Base-by-base conservation (phyloP, 768 basidiomycete genomes). In the Symmetrospora coprosmae region DNA sequence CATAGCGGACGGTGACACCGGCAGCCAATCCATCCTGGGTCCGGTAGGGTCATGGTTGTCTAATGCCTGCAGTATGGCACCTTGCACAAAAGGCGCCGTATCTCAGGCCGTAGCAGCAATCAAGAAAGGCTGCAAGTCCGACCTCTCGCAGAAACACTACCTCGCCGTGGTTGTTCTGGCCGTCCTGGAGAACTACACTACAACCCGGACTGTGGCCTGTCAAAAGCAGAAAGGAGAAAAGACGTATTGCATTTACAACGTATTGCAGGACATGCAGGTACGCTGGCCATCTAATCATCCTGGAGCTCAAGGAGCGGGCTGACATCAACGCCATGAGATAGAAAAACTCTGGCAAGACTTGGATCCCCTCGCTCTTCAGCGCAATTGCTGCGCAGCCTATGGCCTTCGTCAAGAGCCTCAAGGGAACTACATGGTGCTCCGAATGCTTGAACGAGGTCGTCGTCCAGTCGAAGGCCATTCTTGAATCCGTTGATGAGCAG, bases 351-450 rank as follows among this genome's bases (percentile, higher is more conserved):
- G 6, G 41, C 4, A 50, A 50, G 28, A 19, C 23, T 8, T 50
- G 33, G n/a, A 16, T 35, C 17, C 41, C 14, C 21, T 17, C 8
- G 4, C 43, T 58, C 46, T 27, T 58, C 21, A 4, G 21, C 4
- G 49, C 55, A 16, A 34, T 58, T 16, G 7, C 31, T 21, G 43
- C 41, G n/a, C 21, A 58, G 14, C 55, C 55, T 9, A 4, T 28
- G 9, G 55, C 38, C 7, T 58, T 41, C 43, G 3, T 58, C 6
- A 58, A 58, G 11, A 30, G 21, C 34, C 30, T 58, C 28, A 40
- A 58, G 31, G 30, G 38, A 23, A 40, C n/a, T 2, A 7, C 55
- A 27, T 58, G 55, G 55, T 58, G 55, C 37, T 28, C 55, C 8
- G 35, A 39, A 7, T 58, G 55, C 37, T 30, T 58, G 3, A 58